Evolutionary conservation across 2,329 filamentous ascomycete genomes (phyloP), one percentile per base, ranked within the genome.

Genomic region (Xylariaceae sp.): DNA sequence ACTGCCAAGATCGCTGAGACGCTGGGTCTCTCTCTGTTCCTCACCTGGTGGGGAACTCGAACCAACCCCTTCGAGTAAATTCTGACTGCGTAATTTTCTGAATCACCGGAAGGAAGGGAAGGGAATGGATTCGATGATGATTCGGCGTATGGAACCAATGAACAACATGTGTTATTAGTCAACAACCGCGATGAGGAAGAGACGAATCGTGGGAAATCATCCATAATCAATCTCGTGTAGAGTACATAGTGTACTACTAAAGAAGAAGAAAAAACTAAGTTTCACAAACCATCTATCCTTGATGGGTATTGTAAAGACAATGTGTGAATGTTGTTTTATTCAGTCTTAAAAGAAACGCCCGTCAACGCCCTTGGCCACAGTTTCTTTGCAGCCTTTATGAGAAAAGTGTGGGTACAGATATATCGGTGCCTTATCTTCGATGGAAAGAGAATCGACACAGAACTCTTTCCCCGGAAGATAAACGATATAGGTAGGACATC

Each of bases 31-130:
- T 90, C 86, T 53, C 67, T 95, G 63, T 89, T 97, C 80, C 77
- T 97, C 61, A 95, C 89, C 66, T 97, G 88, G 86, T 97, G 92
- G 92, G 92, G 92, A 63, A 96, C 92, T 63, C 85, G 87, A 66
- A 93, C 89, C 72, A 92, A 90, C 76, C 89, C 89, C 50, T 94
- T 95, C 70, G 82, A 90, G 64, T 91, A 86, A 77, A 63, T 17
- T 40, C 7, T 45, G 34, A 45, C 29, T 32, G 49, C 42, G 37
- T 48, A 44, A 54, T 37, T 34, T n/a, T n/a, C n/a, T n/a, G n/a
- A n/a, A n/a, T n/a, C n/a, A n/a, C n/a, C n/a, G n/a, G n/a, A n/a
- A n/a, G n/a, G n/a, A n/a, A n/a, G n/a, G n/a, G n/a, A n/a, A n/a
- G n/a, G n/a, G n/a, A n/a, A n/a, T n/a, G n/a, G n/a, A n/a, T n/a